phyloP scores from a whole-genome alignment of 2,329 filamentous ascomycete genomes.

The Colletotrichum trifolii region DNA sequence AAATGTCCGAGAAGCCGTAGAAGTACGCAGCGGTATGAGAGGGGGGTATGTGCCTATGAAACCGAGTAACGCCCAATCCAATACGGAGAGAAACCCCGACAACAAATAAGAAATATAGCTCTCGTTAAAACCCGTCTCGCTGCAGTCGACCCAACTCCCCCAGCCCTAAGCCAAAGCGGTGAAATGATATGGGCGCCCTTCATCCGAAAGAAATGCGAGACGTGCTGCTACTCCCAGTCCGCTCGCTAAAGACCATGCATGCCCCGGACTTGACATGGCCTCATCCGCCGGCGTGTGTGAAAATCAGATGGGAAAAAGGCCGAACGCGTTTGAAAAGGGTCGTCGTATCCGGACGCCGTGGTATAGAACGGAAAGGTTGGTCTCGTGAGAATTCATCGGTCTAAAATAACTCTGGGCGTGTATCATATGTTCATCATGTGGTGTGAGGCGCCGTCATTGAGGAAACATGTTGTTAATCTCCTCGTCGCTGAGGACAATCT shows the following conservation, averaged over 20 bases:
- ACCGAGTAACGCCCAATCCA: slow-evolving; percentile 31
- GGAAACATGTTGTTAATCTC: slow-evolving; percentile 77
- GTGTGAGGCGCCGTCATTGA: slow-evolving; percentile 54
- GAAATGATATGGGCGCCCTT: slow-evolving; percentile 5
- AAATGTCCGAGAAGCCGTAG: background rate
- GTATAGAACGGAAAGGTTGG: slow-evolving; percentile 28
- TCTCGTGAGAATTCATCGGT: slow-evolving; percentile 40
- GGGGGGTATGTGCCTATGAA: slow-evolving; percentile 33
- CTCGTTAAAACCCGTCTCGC: slow-evolving; percentile 17
- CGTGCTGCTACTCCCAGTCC: slow-evolving; percentile 29
- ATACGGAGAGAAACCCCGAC: slow-evolving; percentile 11
- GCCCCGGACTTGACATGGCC: slow-evolving; percentile 15
- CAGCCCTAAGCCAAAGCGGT: slow-evolving; percentile 11
- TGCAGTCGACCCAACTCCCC: slow-evolving; percentile 27
- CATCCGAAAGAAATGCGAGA: slow-evolving; percentile 22
- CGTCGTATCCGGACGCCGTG: slow-evolving; percentile 35
- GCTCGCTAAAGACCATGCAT: slow-evolving; percentile 21
- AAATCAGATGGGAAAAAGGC: slow-evolving; percentile 26
- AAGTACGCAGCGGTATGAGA: slow-evolving; percentile 24
- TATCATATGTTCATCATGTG: slow-evolving; percentile 24
- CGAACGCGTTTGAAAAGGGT: slow-evolving; percentile 16
- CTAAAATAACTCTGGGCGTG: slow-evolving; percentile 41
- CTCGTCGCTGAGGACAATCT: slow-evolving; percentile 82
- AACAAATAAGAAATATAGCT: slow-evolving; percentile 27
- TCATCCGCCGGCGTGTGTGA: slow-evolving; percentile 23